Evolutionary conservation across 768 basidiomycete species (phyloP).

Genomic region (Suillus placidus): DNA sequence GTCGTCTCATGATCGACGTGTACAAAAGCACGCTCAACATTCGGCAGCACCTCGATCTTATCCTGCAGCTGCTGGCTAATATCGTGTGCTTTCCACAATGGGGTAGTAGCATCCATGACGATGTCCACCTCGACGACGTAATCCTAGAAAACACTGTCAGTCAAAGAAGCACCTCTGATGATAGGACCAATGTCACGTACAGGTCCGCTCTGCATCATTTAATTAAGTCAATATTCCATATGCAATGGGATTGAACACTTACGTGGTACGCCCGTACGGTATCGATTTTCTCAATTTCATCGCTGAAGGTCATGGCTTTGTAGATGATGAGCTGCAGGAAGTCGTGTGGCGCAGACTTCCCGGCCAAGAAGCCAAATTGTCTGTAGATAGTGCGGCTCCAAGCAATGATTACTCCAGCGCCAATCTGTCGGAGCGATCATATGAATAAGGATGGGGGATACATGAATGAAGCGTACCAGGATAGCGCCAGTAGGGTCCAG

Average conservation of each 20-base stretch:
- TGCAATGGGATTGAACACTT: conserved; percentile 29
- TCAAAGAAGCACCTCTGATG: neutral
- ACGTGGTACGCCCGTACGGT: conserved; percentile 93
- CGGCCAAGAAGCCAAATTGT: conserved; percentile 87
- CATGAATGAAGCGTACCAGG: conserved; percentile 50
- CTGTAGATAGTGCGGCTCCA: conserved; percentile 78
- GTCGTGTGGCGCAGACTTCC: conserved; percentile 89
- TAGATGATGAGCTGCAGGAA: conserved; percentile 91
- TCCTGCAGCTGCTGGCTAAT: conserved; percentile 83
- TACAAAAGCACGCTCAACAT: conserved; percentile 92
- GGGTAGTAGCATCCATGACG: conserved; percentile 87
- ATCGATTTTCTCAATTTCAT: conserved; percentile 85
- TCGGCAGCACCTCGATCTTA: conserved; percentile 85
- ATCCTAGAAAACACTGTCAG: conserved; percentile 46
- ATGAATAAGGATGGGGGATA: neutral
- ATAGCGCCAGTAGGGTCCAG: conserved; percentile 81
- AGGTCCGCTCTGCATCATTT: conserved; percentile 63
- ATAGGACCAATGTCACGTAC: conserved; percentile 38
- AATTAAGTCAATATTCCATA: neutral
- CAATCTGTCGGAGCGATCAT: conserved; percentile 53
- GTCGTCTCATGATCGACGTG: conserved; percentile 94
- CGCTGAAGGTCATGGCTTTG: conserved; percentile 85
- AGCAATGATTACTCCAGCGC: conserved; percentile 72
- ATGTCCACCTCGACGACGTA: conserved; percentile 97
- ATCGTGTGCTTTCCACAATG: conserved; percentile 88